Percentiles rank a stretch among this genome's conserved stretches.
These are phyloP conservation scores for Boletellus dicymbophilus DNA, from an alignment of 1,284 basidiomycete genomes.

Conservation along the genomic window DNA sequence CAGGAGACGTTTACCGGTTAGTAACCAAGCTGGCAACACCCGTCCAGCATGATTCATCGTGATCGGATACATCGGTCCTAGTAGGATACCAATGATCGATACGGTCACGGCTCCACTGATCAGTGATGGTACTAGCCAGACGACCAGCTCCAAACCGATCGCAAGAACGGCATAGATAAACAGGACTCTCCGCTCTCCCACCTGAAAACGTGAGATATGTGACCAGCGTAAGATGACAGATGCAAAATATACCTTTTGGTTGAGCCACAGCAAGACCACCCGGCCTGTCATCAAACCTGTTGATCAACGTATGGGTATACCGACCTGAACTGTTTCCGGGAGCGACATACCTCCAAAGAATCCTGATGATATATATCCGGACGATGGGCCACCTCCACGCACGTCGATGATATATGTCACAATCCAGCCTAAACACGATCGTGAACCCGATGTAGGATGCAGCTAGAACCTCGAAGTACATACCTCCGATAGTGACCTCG, in stretches of 20 bases:
- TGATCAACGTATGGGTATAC: neutral
- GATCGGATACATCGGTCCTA: conserved; percentile 57
- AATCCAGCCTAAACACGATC: conserved; percentile 46
- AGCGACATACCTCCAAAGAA: conserved; percentile 47
- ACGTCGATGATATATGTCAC: conserved; percentile 51
- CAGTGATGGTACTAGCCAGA: conserved; percentile 57
- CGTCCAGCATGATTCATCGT: conserved; percentile 48
- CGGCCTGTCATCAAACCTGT: conserved; percentile 32
- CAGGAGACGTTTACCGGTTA: conserved; percentile 36
- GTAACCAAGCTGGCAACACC: conserved; percentile 49
- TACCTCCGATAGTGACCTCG: conserved; percentile 58
- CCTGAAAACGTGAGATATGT: conserved; percentile 9
- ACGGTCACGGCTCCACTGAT: conserved; percentile 53
- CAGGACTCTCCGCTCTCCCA: conserved; percentile 31
- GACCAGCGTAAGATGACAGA: no score
- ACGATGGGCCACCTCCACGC: conserved; percentile 46
- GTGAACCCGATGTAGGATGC: neutral
- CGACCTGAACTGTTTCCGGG: neutral
- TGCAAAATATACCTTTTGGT: conserved; percentile 20
- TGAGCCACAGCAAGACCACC: conserved; percentile 31
- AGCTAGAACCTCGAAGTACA: neutral
- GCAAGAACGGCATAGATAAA: conserved; percentile 36
- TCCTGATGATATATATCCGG: conserved; percentile 53
- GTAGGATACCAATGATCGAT: conserved; percentile 51
- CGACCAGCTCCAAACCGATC: conserved; percentile 52